Evolutionary conservation across 768 basidiomycete genomes (phyloP).

Genomic region (Tephrocybe sp.): DNA sequence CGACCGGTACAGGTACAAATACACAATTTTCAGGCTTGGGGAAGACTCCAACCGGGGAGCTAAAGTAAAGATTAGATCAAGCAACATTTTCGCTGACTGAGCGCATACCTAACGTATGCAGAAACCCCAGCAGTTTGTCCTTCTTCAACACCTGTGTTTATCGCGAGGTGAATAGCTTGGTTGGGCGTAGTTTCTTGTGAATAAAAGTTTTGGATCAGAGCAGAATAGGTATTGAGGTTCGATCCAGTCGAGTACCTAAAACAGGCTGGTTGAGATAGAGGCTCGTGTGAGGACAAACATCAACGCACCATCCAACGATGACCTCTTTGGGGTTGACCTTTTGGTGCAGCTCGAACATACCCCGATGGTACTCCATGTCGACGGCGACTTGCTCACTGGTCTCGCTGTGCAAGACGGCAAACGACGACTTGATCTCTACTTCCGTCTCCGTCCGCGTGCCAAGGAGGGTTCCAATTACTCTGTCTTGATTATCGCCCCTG

Average conservation of each 20-base stretch:
- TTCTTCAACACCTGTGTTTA: conserved; percentile 80
- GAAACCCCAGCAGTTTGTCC: conserved; percentile 69
- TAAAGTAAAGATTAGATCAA: conserved; percentile 26
- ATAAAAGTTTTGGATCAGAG: conserved; percentile 97
- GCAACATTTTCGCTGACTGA: neutral
- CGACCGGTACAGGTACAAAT: conserved; percentile 89
- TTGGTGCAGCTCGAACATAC: conserved; percentile 88
- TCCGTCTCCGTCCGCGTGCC: conserved; percentile 70
- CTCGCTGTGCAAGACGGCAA: conserved; percentile 91
- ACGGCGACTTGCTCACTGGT: conserved; percentile 92
- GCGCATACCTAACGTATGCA: conserved; percentile 77
- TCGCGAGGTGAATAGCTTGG: conserved; percentile 86
- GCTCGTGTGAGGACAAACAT: conserved; percentile 13
- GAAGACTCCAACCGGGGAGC: conserved; percentile 84
- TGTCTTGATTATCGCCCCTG: conserved; percentile 72
- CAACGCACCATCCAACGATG: conserved; percentile 88
- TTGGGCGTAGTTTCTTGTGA: conserved; percentile 86
- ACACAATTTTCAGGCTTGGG: conserved; percentile 95
- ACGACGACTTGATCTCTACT: conserved; percentile 79
- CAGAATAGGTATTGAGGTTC: conserved; percentile 89
- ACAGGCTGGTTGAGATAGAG: conserved; percentile 1
- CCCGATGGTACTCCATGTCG: conserved; percentile 94
- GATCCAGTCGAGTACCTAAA: conserved; percentile 90
- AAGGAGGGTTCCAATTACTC: conserved; percentile 94
- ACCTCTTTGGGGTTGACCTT: conserved; percentile 83